phyloP scores from a whole-genome alignment of 2,329 filamentous ascomycete species.

The Orbilia blumenaviensis region DNA sequence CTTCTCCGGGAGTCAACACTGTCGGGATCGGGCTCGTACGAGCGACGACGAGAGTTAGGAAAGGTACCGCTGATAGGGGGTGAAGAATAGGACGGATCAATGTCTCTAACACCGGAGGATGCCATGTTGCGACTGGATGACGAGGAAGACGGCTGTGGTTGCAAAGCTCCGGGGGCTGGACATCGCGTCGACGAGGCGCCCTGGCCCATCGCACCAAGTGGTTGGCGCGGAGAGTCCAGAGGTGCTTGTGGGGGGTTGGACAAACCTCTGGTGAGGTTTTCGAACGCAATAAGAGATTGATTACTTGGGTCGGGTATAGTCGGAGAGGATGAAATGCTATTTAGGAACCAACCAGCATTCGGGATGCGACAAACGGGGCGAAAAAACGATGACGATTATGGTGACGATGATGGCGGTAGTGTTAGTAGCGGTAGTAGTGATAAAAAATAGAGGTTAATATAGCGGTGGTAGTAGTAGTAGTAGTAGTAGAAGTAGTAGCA shows the following conservation, averaged over 20 bases:
- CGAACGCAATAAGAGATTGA: not conserved
- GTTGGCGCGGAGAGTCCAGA: slow-evolving; percentile 50
- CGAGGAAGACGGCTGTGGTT: slow-evolving; percentile 21
- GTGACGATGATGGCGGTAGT: not conserved
- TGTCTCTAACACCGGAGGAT: slow-evolving; percentile 9
- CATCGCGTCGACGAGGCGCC: slow-evolving; percentile 51
- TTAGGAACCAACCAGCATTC: not conserved
- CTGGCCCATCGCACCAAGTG: slow-evolving; percentile 53
- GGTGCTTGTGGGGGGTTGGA: slow-evolving; percentile 14
- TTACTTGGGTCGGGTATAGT: not conserved
- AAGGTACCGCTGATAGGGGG: not conserved
- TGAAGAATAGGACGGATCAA: not conserved
- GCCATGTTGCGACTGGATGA: slow-evolving; percentile 16
- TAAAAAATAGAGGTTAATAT: too few species aligned
- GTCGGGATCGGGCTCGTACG: slow-evolving; percentile 49
- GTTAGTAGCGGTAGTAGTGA: too few species aligned
- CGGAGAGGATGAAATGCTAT: not conserved
- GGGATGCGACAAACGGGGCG: not conserved
- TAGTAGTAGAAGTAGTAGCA: too few species aligned
- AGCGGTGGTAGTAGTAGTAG: too few species aligned
- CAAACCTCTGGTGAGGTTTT: slow-evolving; percentile 7
- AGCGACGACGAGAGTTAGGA: slow-evolving; percentile 29
- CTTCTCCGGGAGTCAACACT: slow-evolving; percentile 45
- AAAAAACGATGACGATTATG: not conserved
- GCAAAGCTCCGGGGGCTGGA: slow-evolving; percentile 35